Base-by-base conservation (phyloP, 768 basidiomycete species). In the Dioszegia hungarica region DNA sequence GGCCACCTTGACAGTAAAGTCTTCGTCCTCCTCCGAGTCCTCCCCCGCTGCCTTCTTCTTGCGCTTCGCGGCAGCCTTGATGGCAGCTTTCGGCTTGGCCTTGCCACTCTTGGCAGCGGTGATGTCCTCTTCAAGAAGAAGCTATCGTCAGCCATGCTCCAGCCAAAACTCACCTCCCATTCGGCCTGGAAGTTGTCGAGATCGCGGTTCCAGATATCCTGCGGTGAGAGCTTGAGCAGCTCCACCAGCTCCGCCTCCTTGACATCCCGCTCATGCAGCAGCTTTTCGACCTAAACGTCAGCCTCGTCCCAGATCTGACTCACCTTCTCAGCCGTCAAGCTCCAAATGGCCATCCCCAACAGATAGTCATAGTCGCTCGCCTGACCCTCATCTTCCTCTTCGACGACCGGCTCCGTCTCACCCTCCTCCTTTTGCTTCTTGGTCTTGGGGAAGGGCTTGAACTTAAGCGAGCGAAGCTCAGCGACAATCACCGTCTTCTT, bases 271-370 rank as follows among this genome's bases (percentile, higher is more conserved):
- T 90, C 90, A 64, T 82, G 81, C 43, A 83, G 80, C 4, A 99
- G 81, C 78, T 83, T 92, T 59, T 86, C 88, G 65, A 95, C 92
- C 89, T 92, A 46, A n/a, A 17, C 38, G 25, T 29, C 9, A 38
- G 31, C 43, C 5, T 1, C 22, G 12, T 5, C 24, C n/a, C 8
- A 19, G 28, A 10, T 10, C 19, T 1, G 14, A 57, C 74, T 11
- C 40, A 88, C 90, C 84, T 87, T 93, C 78, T 98, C 94, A 66
- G 82, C 86, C 0, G 94, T 99, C 80, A 99, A 79, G 78, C 87
- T 94, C 81, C 84, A 92, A 70, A 99, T 94, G 1, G 90, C 79
- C 94, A 99, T 98, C 15, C 89, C 85, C 57, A 99, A 79, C 49
- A 99, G 77, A 77, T 99, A 98, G 72, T 99, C 93, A 71, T 81